Conservation (phyloP, 306 rosid genomes). For the Ormosia semicastrata region DNA sequence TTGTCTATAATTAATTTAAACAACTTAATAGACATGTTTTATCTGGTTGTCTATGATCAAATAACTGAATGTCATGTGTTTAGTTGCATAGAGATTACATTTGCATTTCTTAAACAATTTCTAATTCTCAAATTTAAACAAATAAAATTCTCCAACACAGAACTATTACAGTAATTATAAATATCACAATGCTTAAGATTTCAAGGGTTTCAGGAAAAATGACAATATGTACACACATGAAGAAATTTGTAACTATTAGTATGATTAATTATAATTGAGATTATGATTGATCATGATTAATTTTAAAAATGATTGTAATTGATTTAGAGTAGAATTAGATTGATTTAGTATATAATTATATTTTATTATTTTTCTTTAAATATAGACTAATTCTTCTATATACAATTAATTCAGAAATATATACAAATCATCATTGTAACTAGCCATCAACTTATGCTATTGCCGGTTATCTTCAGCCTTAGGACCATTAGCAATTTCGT, state of each 20-base stretch:
- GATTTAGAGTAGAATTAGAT: no score
- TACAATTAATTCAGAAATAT: no score
- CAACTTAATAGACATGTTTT: no score
- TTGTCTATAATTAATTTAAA: not conserved
- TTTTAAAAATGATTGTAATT: no score
- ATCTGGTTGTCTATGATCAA: not conserved
- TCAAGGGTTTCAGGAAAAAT: slow-evolving; percentile 13
- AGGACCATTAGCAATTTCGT: slow-evolving; percentile 45
- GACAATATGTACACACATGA: not conserved
- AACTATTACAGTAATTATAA: not conserved
- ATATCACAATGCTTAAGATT: not conserved
- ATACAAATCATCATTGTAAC: no score
- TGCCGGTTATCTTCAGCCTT: slow-evolving; percentile 26
- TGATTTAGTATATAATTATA: no score
- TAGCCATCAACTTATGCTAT: slow-evolving; percentile 18
- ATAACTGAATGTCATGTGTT: slow-evolving; percentile 17
- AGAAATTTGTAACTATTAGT: not conserved
- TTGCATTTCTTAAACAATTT: not conserved
- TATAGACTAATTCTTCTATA: no score
- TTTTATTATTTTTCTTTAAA: no score
- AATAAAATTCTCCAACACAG: not conserved
- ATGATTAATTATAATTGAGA: no score
- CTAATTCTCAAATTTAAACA: slow-evolving; percentile 11
- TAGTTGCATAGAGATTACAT: not conserved
- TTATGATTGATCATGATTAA: no score